phyloP scores from a whole-genome alignment of 768 basidiomycete species.

The Phylloporus sp. region DNA sequence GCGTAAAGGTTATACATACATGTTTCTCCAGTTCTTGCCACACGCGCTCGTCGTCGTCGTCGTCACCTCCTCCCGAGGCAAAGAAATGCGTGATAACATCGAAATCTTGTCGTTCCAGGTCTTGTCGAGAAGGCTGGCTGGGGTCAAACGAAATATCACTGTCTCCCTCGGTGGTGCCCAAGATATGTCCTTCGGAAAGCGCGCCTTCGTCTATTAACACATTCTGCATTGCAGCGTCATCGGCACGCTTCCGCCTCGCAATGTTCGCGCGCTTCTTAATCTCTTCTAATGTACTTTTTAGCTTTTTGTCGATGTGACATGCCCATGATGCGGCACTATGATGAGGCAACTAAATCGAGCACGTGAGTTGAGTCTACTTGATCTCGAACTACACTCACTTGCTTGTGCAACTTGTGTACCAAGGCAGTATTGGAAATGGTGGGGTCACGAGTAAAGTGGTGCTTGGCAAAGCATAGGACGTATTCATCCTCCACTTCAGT shows the following conservation, averaged over 20 bases:
- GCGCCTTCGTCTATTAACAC: not conserved
- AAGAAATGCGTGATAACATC: constrained; percentile 52
- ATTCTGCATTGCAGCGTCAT: not conserved
- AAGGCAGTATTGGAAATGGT: constrained; percentile 37
- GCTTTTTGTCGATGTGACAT: constrained; percentile 30
- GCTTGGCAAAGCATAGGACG: constrained; percentile 37
- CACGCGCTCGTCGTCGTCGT: constrained; percentile 42
- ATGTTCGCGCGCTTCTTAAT: constrained; percentile 49
- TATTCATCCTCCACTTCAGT: constrained; percentile 50
- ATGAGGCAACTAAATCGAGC: constrained; percentile 50
- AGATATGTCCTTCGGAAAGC: not conserved
- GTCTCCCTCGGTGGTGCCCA: not conserved
- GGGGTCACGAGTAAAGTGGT: constrained; percentile 47
- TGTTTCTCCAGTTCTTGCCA: constrained; percentile 47
- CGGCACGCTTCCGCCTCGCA: constrained; percentile 39
- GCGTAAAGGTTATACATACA: constrained; percentile 31
- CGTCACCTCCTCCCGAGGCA: constrained; percentile 45
- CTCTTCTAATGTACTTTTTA: constrained; percentile 40
- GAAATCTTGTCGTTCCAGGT: constrained; percentile 39
- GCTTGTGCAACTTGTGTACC: constrained; percentile 36
- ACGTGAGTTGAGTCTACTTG: not conserved
- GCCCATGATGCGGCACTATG: constrained; percentile 52
- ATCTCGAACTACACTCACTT: constrained; percentile 34
- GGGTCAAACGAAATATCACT: not conserved
- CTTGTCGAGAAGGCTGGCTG: constrained; percentile 5